Evolutionary conservation across 495 filamentous ascomycete species (phyloP).

Genomic region (Penicillium maclennaniae): DNA sequence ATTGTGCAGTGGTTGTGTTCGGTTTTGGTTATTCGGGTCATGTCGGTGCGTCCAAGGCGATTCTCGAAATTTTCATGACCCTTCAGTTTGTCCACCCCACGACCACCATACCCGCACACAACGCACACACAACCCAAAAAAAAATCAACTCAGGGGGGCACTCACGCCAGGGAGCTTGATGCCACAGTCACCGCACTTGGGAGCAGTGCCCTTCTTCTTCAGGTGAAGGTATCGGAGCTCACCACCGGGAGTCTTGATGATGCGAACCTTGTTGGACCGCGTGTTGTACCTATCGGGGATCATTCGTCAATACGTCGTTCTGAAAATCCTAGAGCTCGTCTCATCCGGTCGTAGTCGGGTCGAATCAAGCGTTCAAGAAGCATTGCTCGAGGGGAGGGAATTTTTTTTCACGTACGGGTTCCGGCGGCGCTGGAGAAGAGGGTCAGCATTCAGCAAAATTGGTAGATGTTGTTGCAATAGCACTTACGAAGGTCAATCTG

Average conservation of each 20-base stretch:
- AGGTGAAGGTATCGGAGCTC: slow-evolving; percentile 92
- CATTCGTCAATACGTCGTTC: slow-evolving; percentile 36
- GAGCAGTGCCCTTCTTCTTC: slow-evolving; percentile 95
- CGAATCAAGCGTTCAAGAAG: slow-evolving; percentile 15
- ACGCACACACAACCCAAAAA: slow-evolving; percentile 13
- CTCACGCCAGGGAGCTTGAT: slow-evolving; percentile 92
- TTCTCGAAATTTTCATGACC: slow-evolving; percentile 11
- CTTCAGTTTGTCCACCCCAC: slow-evolving; percentile 10
- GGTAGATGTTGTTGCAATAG: not conserved
- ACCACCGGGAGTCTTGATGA: slow-evolving; percentile 95
- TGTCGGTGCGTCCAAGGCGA: slow-evolving; percentile 5
- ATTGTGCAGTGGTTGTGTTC: slow-evolving; percentile 8
- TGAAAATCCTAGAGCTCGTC: slow-evolving; percentile 2
- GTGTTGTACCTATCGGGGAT: slow-evolving; percentile 77
- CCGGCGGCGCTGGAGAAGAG: slow-evolving; percentile 64
- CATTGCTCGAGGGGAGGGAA: slow-evolving; percentile 14
- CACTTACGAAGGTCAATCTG: slow-evolving; percentile 71
- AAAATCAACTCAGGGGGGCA: slow-evolving; percentile 35
- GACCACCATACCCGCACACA: slow-evolving; percentile 17
- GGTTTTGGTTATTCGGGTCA: slow-evolving; percentile 3
- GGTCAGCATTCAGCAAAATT: slow-evolving; percentile 20
- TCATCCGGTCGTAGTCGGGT: slow-evolving; percentile 17
- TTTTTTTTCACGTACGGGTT: slow-evolving; percentile 71
- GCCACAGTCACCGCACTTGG: slow-evolving; percentile 98
- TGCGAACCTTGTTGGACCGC: slow-evolving; percentile 90